Evolutionary conservation across 2,329 filamentous ascomycete species (phyloP).

Genomic region (Coleophoma crateriformis): DNA sequence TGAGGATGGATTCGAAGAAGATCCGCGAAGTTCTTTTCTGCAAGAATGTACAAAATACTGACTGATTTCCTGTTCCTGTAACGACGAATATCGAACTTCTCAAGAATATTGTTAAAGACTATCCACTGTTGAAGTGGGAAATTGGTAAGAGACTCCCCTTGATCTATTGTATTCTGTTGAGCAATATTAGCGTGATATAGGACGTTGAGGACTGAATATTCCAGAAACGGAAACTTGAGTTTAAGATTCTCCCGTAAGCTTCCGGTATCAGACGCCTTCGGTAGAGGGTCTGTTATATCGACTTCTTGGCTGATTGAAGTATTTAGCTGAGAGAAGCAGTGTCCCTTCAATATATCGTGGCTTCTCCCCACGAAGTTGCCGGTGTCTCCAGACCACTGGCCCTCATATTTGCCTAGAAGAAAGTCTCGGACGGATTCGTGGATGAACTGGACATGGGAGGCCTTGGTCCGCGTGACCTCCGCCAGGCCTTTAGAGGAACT

Average conservation of each 20-base stretch:
- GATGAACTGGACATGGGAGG: conserved; percentile 31
- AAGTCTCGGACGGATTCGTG: conserved; percentile 35
- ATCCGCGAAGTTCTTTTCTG: conserved; percentile 22
- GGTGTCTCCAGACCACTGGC: conserved; percentile 4
- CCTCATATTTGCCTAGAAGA: conserved; percentile 28
- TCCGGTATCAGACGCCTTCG: conserved; percentile 8
- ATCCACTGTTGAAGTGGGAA: conserved; percentile 27
- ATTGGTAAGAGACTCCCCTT: conserved; percentile 27
- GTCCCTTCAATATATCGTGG: conserved; percentile 17
- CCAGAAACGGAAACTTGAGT: conserved; percentile 36
- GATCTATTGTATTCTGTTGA: conserved; percentile 21
- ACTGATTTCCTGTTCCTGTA: conserved; percentile 16
- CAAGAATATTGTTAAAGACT: conserved; percentile 23
- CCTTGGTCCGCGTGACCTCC: conserved; percentile 27
- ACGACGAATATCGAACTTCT: conserved; percentile 17
- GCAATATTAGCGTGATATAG: conserved; percentile 35
- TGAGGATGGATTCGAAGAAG: conserved; percentile 23
- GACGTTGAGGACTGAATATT: conserved; percentile 36
- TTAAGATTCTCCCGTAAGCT: conserved; percentile 15
- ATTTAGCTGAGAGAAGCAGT: conserved; percentile 16
- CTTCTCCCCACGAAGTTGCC: conserved; percentile 15
- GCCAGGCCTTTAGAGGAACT: conserved; percentile 37
- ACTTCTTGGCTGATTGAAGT: conserved; percentile 6
- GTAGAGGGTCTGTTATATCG: conserved; percentile 9
- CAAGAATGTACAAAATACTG: conserved; percentile 30